Conservation (phyloP, 2,329 filamentous ascomycete genomes). For the Coniochaeta prunicola region DNA sequence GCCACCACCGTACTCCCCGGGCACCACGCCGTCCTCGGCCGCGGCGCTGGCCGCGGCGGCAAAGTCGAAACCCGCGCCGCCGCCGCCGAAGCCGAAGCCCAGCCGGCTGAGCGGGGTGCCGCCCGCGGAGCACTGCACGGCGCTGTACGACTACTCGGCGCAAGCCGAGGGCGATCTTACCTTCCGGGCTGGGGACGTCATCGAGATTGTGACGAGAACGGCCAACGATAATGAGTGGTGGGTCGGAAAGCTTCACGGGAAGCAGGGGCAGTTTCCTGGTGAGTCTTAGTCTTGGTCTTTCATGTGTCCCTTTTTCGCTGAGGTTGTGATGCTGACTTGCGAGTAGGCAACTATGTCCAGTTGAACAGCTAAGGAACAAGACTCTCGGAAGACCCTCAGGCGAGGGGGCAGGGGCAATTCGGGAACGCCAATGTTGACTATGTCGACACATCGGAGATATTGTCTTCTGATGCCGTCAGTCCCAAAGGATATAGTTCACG, state of each 20-base stretch:
- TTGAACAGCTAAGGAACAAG: slow-evolving; percentile 20
- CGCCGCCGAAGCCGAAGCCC: slow-evolving; percentile 52
- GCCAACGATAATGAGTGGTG: slow-evolving; percentile 96
- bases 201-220: slow-evolving; percentile 81
- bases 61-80: slow-evolving; percentile 51
- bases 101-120: slow-evolving; percentile 60
- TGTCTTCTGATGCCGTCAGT: too few species aligned
- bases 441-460: too few species aligned
- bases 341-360: slow-evolving; percentile 38
- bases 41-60: slow-evolving; percentile 36
- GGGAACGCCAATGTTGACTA: neutral
- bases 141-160: slow-evolving; percentile 92
- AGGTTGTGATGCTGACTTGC: neutral
- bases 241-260: slow-evolving; percentile 72
- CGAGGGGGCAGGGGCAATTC: neutral
- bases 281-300: slow-evolving; percentile 24
- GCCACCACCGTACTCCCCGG: slow-evolving; percentile 64
- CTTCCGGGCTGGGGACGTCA: slow-evolving; percentile 80
- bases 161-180: slow-evolving; percentile 92
- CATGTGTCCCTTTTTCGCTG: neutral
- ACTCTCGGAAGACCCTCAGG: neutral
- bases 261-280: slow-evolving; percentile 93
- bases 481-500: too few species aligned
- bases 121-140: slow-evolving; percentile 71
- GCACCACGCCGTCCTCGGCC: slow-evolving; percentile 22